These are phyloP conservation scores for Coemansia brasiliensis DNA, from an alignment of 192 early-diverging fungal genomes.

Conservation along the genomic window DNA sequence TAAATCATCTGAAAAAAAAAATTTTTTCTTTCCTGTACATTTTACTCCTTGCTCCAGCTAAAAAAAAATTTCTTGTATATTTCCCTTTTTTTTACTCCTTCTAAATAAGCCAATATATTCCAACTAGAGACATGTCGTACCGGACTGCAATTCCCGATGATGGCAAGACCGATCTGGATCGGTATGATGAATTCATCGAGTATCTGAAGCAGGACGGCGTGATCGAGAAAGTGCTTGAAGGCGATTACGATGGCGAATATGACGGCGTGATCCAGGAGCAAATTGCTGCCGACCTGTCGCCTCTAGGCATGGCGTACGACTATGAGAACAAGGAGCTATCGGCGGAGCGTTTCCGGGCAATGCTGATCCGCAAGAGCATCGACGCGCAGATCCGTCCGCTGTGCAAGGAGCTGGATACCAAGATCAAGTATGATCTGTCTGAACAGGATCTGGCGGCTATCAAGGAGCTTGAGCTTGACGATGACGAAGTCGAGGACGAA, in stretches of 20 bases:
- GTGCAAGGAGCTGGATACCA: conserved; percentile 50
- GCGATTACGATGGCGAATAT: conserved; percentile 50
- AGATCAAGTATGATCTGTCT: conserved; percentile 49
- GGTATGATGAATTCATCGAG: conserved; percentile 47
- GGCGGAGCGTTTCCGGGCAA: conserved; percentile 46
- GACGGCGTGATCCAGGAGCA: conserved; percentile 46
- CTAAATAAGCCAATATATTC: conserved; percentile 1
- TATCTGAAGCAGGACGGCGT: conserved; percentile 45
- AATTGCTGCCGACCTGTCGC: conserved; percentile 49
- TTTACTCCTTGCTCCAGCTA: neutral
- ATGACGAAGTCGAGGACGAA: conserved; percentile 49
- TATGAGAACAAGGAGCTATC: conserved; percentile 38
- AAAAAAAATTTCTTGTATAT: conserved; percentile 6
- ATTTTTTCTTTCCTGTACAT: conserved; percentile 5
- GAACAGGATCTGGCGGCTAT: conserved; percentile 44
- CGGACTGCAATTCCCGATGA: conserved; percentile 32
- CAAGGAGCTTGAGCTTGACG: conserved; percentile 38
- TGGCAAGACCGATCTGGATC: conserved; percentile 55
- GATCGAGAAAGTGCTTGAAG: conserved; percentile 46
- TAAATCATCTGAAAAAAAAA: neutral
- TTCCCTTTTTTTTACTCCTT: conserved; percentile 4
- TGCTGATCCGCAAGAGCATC: conserved; percentile 39
- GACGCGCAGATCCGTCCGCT: conserved; percentile 38
- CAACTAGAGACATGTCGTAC: conserved; percentile 39
- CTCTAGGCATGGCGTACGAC: conserved; percentile 33